Conservation (phyloP, 164 flowering plant species). For the Sextonia rubra region DNA sequence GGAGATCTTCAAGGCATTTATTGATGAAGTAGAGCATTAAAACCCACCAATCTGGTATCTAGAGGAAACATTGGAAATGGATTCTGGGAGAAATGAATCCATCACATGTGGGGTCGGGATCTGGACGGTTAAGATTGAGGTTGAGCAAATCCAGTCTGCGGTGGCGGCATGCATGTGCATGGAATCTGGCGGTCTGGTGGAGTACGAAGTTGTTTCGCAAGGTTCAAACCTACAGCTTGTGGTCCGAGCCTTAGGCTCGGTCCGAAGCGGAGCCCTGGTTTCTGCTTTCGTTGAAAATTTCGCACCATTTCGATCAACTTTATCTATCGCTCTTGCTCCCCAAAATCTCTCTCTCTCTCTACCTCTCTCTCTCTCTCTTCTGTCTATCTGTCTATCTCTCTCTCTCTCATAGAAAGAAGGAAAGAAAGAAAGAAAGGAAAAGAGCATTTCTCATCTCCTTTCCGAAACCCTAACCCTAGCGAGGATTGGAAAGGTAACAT, state of each 20-base stretch:
- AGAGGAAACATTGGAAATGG: no score
- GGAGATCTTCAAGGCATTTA: no score
- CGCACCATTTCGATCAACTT: conserved; percentile 39
- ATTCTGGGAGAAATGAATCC: no score
- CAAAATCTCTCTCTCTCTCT: conserved; percentile 11
- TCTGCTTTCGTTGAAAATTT: conserved; percentile 54
- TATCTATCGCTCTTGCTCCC: conserved; percentile 26
- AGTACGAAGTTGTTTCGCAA: background rate
- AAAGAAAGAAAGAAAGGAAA: background rate
- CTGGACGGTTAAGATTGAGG: no score
- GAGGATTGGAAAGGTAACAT: background rate
- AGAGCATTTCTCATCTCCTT: conserved; percentile 11
- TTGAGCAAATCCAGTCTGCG: no score
- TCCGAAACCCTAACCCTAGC: conserved; percentile 29
- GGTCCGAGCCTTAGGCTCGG: conserved; percentile 16
- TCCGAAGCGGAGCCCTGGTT: conserved; percentile 26
- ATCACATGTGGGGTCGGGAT: no score
- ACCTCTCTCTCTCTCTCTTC: conserved; percentile 3
- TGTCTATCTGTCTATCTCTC: conserved; percentile 11
- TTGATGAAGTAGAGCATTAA: no score
- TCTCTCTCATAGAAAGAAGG: conserved; percentile 5
- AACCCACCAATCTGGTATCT: no score
- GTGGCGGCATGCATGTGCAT: background rate
- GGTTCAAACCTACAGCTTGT: background rate
- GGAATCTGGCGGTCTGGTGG: background rate